phyloP scores from a whole-genome alignment of 2,329 filamentous ascomycete genomes.

The Trichoderma lentiforme region DNA sequence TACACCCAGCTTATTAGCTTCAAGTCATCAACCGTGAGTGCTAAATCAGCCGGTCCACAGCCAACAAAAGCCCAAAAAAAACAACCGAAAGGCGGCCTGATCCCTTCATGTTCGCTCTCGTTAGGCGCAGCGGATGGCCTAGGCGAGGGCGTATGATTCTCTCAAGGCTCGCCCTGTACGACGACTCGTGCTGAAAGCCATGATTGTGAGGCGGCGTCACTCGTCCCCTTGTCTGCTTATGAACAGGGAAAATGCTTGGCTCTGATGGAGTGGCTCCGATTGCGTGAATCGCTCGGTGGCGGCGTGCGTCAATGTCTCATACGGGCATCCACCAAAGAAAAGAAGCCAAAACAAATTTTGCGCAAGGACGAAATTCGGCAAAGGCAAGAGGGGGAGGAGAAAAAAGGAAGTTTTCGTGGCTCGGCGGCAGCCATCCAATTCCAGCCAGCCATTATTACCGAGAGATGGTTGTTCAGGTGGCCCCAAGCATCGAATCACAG shows the following conservation, averaged over 20 bases:
- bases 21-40: neutral
- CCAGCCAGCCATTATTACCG: constrained; percentile 6
- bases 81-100: neutral
- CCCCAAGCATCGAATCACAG: constrained; percentile 1
- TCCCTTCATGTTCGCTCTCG: neutral
- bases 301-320: constrained; percentile 9
- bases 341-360: neutral
- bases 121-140: neutral
- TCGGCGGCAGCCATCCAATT: constrained; percentile 8
- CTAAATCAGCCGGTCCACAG: constrained; percentile 4
- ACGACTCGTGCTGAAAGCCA: constrained; percentile 8
- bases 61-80: neutral
- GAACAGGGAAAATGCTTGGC: constrained; percentile 5
- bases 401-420: constrained; percentile 2
- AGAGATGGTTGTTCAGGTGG: constrained; percentile 8
- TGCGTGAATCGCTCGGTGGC: constrained; percentile 13
- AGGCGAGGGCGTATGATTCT: constrained; percentile 4
- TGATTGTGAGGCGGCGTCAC: neutral
- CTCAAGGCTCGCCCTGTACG: neutral
- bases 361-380: constrained; percentile 5
- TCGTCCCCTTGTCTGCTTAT: neutral
- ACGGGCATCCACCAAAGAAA: neutral
- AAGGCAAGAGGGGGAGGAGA: neutral
- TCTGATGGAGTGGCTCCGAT: constrained; percentile 11
- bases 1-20: constrained; percentile 5